These are phyloP conservation scores for Cyclostephanos tholiformis DNA, from an alignment of 108 stramenopile species.

Conservation along the genomic window DNA sequence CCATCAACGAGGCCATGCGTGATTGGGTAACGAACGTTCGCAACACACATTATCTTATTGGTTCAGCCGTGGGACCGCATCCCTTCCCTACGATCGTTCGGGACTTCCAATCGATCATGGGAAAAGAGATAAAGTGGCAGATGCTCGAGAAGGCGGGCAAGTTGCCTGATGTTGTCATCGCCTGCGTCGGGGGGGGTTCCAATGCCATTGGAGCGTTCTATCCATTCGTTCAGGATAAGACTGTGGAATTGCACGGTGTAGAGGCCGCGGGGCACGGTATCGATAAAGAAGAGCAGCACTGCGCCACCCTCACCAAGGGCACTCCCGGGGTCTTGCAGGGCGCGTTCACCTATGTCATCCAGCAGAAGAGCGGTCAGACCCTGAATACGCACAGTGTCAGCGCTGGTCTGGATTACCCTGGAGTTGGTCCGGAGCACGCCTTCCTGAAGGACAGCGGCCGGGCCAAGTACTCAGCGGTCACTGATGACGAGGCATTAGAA, in stretches of 20 bases:
- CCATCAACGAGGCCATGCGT: slow-evolving; percentile 98
- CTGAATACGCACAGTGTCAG: slow-evolving; percentile 92
- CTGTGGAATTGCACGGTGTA: slow-evolving; percentile 90
- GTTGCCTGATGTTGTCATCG: slow-evolving; percentile 92
- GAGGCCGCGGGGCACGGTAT: slow-evolving; percentile 94
- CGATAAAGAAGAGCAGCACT: slow-evolving; percentile 79
- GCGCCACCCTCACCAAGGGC: slow-evolving; percentile 91
- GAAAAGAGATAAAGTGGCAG: slow-evolving; percentile 81
- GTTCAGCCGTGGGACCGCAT: slow-evolving; percentile 96
- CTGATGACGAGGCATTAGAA: slow-evolving; percentile 92
- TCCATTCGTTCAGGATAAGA: slow-evolving; percentile 85
- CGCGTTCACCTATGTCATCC: slow-evolving; percentile 91
- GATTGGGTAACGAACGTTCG: slow-evolving; percentile 98
- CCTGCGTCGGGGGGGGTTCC: slow-evolving; percentile 96
- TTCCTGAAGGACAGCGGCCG: slow-evolving; percentile 90
- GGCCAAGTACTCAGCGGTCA: slow-evolving; percentile 88
- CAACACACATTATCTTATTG: slow-evolving; percentile 95
- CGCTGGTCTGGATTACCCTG: slow-evolving; percentile 97
- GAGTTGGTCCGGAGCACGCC: slow-evolving; percentile 97
- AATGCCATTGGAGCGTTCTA: slow-evolving; percentile 97
- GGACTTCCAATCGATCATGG: slow-evolving; percentile 94
- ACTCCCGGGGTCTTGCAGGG: slow-evolving; percentile 95
- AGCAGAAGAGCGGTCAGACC: slow-evolving; percentile 91
- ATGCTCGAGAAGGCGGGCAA: slow-evolving; percentile 89
- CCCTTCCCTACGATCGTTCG: slow-evolving; percentile 97